Conservation (phyloP, 1,139 yeast genomes). For the Taphrina communis region DNA sequence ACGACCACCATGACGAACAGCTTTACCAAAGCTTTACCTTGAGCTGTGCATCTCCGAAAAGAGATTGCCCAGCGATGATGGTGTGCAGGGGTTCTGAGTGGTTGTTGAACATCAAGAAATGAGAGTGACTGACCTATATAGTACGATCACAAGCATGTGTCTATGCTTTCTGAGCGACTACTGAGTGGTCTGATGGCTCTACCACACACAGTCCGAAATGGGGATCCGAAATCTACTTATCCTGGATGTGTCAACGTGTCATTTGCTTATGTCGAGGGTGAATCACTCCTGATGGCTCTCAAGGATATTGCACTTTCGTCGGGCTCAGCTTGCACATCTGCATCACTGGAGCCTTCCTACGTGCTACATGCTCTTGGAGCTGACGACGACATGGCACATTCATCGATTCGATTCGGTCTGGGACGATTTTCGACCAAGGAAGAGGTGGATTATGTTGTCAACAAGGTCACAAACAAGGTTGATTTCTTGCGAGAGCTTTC, state of each 20-base stretch:
- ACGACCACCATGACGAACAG: conserved; percentile 24
- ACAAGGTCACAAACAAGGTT: conserved; percentile 87
- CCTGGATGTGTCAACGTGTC: conserved; percentile 96
- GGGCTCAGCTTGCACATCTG: conserved; percentile 99
- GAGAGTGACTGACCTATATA: background rate
- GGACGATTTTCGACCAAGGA: conserved; percentile 97
- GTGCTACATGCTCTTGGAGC: conserved; percentile 97
- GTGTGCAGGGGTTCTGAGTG: conserved; percentile 44
- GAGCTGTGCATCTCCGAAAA: conserved; percentile 26
- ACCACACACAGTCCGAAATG: conserved; percentile 89
- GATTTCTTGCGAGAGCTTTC: conserved; percentile 88
- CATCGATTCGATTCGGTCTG: conserved; percentile 94
- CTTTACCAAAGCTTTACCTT: conserved; percentile 19
- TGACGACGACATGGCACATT: conserved; percentile 89
- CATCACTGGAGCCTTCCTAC: conserved; percentile 95
- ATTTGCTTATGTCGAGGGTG: conserved; percentile 97
- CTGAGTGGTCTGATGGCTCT: conserved; percentile 73
- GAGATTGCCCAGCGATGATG: conserved; percentile 14
- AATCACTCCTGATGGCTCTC: conserved; percentile 93
- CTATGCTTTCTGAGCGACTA: conserved; percentile 72
- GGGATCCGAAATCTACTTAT: conserved; percentile 73
- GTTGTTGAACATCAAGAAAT: background rate
- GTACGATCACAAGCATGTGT: conserved; percentile 74
- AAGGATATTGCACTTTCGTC: conserved; percentile 95
- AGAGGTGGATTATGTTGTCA: conserved; percentile 89